Conservation (phyloP, 345 rosid genomes). For the Aquilaria yunnanensis region DNA sequence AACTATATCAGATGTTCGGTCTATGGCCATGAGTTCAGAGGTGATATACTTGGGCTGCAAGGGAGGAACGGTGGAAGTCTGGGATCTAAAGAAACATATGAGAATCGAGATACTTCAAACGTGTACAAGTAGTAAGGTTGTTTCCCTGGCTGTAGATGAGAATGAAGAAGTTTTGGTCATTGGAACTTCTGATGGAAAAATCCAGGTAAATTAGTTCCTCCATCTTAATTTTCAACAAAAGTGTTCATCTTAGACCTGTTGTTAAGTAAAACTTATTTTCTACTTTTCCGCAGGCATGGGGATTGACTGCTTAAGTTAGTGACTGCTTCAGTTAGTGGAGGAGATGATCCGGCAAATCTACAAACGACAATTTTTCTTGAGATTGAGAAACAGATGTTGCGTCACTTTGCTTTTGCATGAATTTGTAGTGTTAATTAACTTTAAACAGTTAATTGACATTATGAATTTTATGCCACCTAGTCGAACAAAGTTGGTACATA, state of each 20-base stretch:
- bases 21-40: slow-evolving; percentile 48
- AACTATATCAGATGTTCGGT: slow-evolving; percentile 36
- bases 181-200: slow-evolving; percentile 60
- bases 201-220: slow-evolving; percentile 35
- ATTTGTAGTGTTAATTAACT: too few species aligned
- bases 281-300: slow-evolving; percentile 52
- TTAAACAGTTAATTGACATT: too few species aligned
- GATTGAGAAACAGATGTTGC: too few species aligned
- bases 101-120: slow-evolving; percentile 42
- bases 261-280: not conserved
- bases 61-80: slow-evolving; percentile 51
- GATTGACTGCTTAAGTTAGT: slow-evolving; percentile 3
- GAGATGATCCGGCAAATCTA: too few species aligned
- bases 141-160: slow-evolving; percentile 44
- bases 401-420: too few species aligned
- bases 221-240: not conserved
- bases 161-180: slow-evolving; percentile 46
- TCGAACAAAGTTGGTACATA: too few species aligned
- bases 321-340: slow-evolving; percentile 13
- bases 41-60: slow-evolving; percentile 58
- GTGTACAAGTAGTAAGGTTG: slow-evolving; percentile 31
- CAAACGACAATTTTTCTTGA: too few species aligned
- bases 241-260: not conserved
- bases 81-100: slow-evolving; percentile 52
- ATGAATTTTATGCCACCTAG: too few species aligned